These are phyloP conservation scores for Metschnikowia gelsemii DNA, from an alignment of 805 yeast genomes.

Conservation along the genomic window DNA sequence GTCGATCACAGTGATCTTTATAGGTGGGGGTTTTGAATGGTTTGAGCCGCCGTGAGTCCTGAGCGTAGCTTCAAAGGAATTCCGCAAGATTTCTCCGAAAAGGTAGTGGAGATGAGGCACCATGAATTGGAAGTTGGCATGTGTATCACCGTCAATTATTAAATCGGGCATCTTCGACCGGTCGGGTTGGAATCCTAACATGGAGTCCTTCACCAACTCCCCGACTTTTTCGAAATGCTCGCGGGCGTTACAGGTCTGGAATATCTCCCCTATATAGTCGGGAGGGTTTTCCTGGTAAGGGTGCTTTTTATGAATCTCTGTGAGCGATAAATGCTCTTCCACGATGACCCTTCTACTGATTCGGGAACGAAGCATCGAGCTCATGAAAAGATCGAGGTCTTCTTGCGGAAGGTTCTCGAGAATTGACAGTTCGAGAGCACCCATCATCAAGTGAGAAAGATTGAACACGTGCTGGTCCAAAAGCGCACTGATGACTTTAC, in stretches of 20 bases:
- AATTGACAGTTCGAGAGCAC: slow-evolving; percentile 78
- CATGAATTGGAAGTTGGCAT: slow-evolving; percentile 75
- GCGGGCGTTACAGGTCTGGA: slow-evolving; percentile 71
- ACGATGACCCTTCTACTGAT: slow-evolving; percentile 87
- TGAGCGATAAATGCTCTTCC: slow-evolving; percentile 84
- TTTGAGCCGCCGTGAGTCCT: slow-evolving; percentile 34
- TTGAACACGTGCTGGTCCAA: slow-evolving; percentile 79
- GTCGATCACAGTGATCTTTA: slow-evolving; percentile 71
- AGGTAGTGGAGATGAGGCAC: slow-evolving; percentile 83
- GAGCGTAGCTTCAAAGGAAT: slow-evolving; percentile 80
- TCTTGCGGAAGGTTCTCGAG: slow-evolving; percentile 56
- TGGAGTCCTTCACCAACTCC: slow-evolving; percentile 48
- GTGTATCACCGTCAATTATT: slow-evolving; percentile 68
- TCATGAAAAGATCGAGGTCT: slow-evolving; percentile 70
- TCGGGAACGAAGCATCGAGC: slow-evolving; percentile 77
- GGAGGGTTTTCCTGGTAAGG: slow-evolving; percentile 51
- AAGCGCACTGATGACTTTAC: slow-evolving; percentile 59
- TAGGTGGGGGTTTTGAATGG: slow-evolving; percentile 57
- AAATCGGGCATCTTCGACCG: slow-evolving; percentile 65
- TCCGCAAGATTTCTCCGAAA: slow-evolving; percentile 83
- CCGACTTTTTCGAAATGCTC: slow-evolving; percentile 61
- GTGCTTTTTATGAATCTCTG: slow-evolving; percentile 56
- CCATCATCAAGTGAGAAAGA: slow-evolving; percentile 89
- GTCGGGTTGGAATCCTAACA: slow-evolving; percentile 54
- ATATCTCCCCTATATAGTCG: slow-evolving; percentile 72